Evolutionary conservation across 208 protist species (phyloP).

Genomic region (Lotmaria passim): DNA sequence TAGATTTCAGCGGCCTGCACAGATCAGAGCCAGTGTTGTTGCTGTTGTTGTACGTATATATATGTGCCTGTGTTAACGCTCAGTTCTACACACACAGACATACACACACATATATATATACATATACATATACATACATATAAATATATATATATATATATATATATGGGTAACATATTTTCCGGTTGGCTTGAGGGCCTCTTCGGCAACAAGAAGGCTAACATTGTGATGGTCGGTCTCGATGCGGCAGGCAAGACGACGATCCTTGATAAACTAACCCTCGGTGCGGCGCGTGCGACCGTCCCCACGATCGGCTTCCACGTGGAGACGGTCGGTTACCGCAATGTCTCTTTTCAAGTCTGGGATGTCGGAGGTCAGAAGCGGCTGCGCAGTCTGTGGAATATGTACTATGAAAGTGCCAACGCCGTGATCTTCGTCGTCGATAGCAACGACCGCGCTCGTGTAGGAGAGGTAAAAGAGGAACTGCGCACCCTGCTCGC

Average conservation of each 20-base stretch:
- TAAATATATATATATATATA: neutral
- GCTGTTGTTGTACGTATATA: too few species aligned
- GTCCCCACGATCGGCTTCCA: slow-evolving; percentile 99
- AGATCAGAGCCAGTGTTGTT: too few species aligned
- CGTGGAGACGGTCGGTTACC: slow-evolving; percentile 98
- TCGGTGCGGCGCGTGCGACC: slow-evolving; percentile 96
- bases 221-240: slow-evolving; percentile 95
- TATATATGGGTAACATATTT: slow-evolving; percentile 68
- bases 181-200: slow-evolving; percentile 68
- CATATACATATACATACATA: neutral
- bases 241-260: slow-evolving; percentile 98
- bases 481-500: slow-evolving; percentile 81
- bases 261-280: slow-evolving; percentile 98
- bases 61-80: neutral
- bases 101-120: too few species aligned
- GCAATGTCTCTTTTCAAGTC: slow-evolving; percentile 97
- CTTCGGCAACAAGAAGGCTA: slow-evolving; percentile 92
- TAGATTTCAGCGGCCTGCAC: too few species aligned
- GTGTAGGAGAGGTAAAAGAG: slow-evolving; percentile 76
- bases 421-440: slow-evolving; percentile 95
- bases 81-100: too few species aligned
- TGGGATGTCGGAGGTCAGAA: slow-evolving; percentile 98
- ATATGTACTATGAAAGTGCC: slow-evolving; percentile 97
- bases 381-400: slow-evolving; percentile 95
- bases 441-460: slow-evolving; percentile 91